phyloP scores from a whole-genome alignment of 1,139 yeast genomes.

The Saccharomyces uvarum region DNA sequence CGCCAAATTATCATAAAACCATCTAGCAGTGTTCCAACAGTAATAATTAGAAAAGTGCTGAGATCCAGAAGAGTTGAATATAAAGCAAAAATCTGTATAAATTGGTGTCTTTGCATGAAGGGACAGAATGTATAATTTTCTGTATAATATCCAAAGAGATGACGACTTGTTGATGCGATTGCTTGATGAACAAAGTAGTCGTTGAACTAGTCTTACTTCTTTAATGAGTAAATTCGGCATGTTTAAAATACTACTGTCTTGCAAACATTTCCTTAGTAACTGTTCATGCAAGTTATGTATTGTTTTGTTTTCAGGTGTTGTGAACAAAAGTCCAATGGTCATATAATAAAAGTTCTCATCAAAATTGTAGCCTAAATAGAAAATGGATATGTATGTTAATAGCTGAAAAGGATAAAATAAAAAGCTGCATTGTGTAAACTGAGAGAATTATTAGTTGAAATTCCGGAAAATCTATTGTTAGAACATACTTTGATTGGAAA shows the following conservation, averaged over 20 bases:
- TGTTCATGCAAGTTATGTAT: conserved; percentile 30
- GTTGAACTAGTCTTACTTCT: conserved; percentile 27
- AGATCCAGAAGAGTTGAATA: conserved; percentile 18
- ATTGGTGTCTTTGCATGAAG: not conserved
- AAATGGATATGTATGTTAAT: not conserved
- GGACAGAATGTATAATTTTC: conserved; percentile 25
- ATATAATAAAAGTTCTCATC: conserved; percentile 7
- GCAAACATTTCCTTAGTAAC: conserved; percentile 9
- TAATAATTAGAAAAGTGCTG: conserved; percentile 40
- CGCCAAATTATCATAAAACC: conserved; percentile 25
- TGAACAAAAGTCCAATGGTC: conserved; percentile 35
- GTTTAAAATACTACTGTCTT: not conserved
- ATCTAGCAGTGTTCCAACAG: conserved; percentile 37
- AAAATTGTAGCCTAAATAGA: not conserved
- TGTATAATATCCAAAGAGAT: conserved; percentile 36
- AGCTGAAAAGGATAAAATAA: not conserved
- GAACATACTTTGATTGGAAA: conserved; percentile 7
- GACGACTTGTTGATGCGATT: conserved; percentile 40
- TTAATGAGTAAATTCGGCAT: not conserved
- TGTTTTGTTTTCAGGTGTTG: conserved; percentile 38
- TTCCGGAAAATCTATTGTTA: conserved; percentile 1
- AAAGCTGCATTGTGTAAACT: not conserved
- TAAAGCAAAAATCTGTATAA: not conserved
- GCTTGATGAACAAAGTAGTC: conserved; percentile 33
- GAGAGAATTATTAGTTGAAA: not conserved